Evolutionary conservation across 2,329 filamentous ascomycete genomes (phyloP), one percentile per base, ranked within the genome.

Genomic region (Microcyclospora pomicola): DNA sequence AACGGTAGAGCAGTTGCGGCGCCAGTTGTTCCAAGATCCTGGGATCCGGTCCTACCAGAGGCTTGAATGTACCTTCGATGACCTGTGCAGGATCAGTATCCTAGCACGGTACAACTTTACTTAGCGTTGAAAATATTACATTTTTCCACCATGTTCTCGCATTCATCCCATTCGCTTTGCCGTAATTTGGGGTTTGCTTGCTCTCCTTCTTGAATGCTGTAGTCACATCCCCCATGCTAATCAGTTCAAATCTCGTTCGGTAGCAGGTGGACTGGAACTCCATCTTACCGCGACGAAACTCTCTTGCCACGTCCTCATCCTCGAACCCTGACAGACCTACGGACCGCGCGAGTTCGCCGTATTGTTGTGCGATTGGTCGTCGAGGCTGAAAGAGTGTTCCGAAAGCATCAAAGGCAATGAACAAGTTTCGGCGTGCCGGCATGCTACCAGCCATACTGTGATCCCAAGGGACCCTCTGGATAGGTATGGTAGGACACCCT

Each of bases 341-440:
- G 37, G 62, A 55, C 13, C 63, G 53, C 1, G 73, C 75, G 2
- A 71, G 60, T 14, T 64, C 55, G 29, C 58, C 64, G 52, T 80
- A 80, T 46, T 76, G 71, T 37, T 60, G 52, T 5, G 63, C 59
- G 6, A 79, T 65, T 1, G 71, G 59, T 9, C 50, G 48, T 35
- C 60, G 66, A 0, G 74, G 73, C 9, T 55, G 59, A 55, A 76
- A 78, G 2, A 80, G 59, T 0, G 75, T 80, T n/a, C 71, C 73
- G 46, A 78, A 79, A 4, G 75, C 75, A 52, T 80, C 75, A 37
- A 80, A 72, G 42, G 72, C 74, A 1, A 79, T 54, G 1, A 79
- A 56, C 2, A 79, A 61, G 42, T 73, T 71, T 13, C 49, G 45
- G 19, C 19, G 19, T 24, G 19, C 5, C 7, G 19, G 19, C 19